Conservation (phyloP, 225 moss, liverwort and hornwort species). For the Physcomitrellopsis africana region DNA sequence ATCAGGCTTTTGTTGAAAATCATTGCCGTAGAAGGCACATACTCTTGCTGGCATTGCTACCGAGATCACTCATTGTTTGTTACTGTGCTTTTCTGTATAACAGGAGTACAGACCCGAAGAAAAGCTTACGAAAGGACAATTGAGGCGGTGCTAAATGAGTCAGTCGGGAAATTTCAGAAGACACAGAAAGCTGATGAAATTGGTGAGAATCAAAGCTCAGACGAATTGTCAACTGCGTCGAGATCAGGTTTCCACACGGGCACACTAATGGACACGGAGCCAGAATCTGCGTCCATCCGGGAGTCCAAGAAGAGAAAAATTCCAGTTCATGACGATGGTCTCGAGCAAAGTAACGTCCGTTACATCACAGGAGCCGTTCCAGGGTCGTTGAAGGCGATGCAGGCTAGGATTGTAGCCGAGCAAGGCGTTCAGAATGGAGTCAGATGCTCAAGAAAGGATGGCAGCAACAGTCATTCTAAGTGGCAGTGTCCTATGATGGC, state of each 20-base stretch:
- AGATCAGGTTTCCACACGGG: conserved; percentile 9
- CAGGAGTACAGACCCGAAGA: conserved; percentile 43
- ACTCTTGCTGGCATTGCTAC: not conserved
- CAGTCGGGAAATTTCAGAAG: conserved; percentile 28
- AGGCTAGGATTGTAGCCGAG: conserved; percentile 36
- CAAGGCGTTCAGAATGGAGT: conserved; percentile 30
- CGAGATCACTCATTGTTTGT: not conserved
- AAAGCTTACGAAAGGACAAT: conserved; percentile 39
- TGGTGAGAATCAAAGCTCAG: conserved; percentile 2
- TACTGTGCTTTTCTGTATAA: not conserved
- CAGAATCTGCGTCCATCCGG: not conserved
- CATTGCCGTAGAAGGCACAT: not conserved
- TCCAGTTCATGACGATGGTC: not conserved
- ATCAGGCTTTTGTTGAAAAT: not conserved
- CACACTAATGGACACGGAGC: not conserved
- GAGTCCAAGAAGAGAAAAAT: conserved; percentile 29
- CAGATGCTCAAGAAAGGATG: conserved; percentile 43
- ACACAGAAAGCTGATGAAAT: conserved; percentile 27
- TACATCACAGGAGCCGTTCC: conserved; percentile 33
- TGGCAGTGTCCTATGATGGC: conserved; percentile 51
- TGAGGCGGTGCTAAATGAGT: conserved; percentile 42
- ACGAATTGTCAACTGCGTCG: conserved; percentile 17
- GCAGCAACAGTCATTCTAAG: conserved; percentile 39
- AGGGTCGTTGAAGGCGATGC: conserved; percentile 42
- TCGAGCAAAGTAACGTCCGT: conserved; percentile 19